Evolutionary conservation across 1,139 yeast genomes (phyloP), one percentile per base, ranked within the genome.

Genomic region (Arxiozyma slooffiae): DNA sequence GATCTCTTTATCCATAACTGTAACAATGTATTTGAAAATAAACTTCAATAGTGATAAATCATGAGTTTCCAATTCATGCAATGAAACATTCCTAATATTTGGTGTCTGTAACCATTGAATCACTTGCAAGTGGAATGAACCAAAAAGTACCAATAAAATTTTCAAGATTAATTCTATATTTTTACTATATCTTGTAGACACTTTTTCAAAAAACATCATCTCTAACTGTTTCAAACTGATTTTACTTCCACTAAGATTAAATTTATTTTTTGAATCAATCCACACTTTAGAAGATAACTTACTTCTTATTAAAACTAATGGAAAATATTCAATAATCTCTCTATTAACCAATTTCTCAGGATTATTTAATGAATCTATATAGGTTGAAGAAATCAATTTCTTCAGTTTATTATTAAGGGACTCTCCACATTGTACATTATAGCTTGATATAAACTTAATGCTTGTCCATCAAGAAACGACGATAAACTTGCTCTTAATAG

Each of bases 401-500:
- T 53, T 47, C 23, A 60, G 50, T 43, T 54, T 57, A 20, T 56
- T 53, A 46, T 57, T 57, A 8, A 57, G 46, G 55, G 53, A 24
- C 63, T 56, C 20, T 57, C 54, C 7, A 55, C 47, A 34, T 59
- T 59, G 37, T 55, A 54, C 8, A 62, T 49, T 9, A 62, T 48
- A 38, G 53, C 53, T n/a, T 56, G 52, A 21, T 61, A 56, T 47
- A 58, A 60, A 14, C 55, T 53, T 3, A 60, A 40, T 9, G 64
- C 66, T 34, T 60, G 58, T 39, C 51, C 48, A 46, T 61, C 59
- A 7, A 80, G 77, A 1, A 77, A 71, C 53, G 85, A 73, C 2
- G 88, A 76, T 51, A 76, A 68, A 7, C 77, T 74, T 1, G 87
- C 79, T 55, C 89, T 72, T 45, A 79, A 64, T 51, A 82, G 80